Percentiles rank a stretch among this genome's conserved stretches.
Conservation (phyloP, 805 yeast species). For the Candida silvicultrix region DNA sequence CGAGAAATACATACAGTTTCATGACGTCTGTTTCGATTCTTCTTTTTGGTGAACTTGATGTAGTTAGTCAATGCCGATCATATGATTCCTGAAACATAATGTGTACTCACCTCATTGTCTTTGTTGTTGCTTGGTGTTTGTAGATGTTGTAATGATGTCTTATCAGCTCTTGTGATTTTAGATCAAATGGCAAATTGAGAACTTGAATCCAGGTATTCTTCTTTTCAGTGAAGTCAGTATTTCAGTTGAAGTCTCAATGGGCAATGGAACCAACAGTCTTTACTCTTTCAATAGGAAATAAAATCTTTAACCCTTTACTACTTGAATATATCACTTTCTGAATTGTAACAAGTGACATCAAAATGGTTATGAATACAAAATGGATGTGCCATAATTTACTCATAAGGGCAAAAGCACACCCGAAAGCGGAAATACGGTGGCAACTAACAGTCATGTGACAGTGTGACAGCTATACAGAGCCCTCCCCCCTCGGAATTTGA, state of each 20-base stretch:
- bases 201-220: too few relatives aligned
- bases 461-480: too few relatives aligned
- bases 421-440: background rate
- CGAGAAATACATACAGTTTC: constrained; percentile 58
- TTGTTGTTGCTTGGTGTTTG: too few relatives aligned
- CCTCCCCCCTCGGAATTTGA: too few relatives aligned
- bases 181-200: background rate
- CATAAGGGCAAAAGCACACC: background rate
- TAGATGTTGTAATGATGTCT: too few relatives aligned
- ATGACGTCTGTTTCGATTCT: constrained; percentile 89
- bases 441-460: background rate
- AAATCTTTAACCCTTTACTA: too few relatives aligned
- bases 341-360: too few relatives aligned
- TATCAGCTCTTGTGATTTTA: background rate
- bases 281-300: too few relatives aligned
- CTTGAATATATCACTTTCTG: too few relatives aligned
- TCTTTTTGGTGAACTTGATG: constrained; percentile 26
- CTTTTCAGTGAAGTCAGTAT: too few relatives aligned
- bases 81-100: background rate
- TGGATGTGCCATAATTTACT: background rate
- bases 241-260: too few relatives aligned
- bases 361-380: background rate
- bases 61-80: background rate
- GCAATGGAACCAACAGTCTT: too few relatives aligned
- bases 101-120: constrained; percentile 1